Evolutionary conservation across 768 basidiomycete species (phyloP), one percentile per base, ranked within the genome.

Genomic region (Boletus subparvulus): DNA sequence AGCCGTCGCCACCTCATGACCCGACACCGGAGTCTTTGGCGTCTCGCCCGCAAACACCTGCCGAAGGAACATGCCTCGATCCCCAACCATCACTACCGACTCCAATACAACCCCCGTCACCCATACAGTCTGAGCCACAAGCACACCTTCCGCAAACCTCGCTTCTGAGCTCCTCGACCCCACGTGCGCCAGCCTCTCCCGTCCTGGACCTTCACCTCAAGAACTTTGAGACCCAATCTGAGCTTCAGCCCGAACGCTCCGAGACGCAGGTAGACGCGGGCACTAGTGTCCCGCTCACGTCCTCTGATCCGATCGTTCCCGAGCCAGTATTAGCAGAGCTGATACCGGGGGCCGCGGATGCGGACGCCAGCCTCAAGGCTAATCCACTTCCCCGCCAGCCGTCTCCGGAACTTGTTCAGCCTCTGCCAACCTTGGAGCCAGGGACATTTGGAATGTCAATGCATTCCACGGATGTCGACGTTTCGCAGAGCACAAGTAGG

Each of bases 121-220:
- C 40, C 24, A 14, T 17, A 24, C 41, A 46, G 16, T 50, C 55
- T 17, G 55, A 51, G 21, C 14, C 56, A 28, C 57, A 47, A 45
- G 2, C 44, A 28, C 44, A 52, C 26, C 24, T 21, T 33, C 16
- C 51, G 12, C 55, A 52, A 24, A 12, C 49, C 14, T 42, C 45
- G 3, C 42, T 17, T 48, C 47, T 24, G 13, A 43, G 33, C 35
- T 46, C 52, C 2, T 39, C 49, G 5, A 28, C 17, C 16, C 26
- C 47, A 33, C 44, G 12, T 37, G 11, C 39, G 6, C 40, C 59
- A 39, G 8, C 47, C 33, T 54, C 61, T 32, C 58, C 66, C 35
- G 35, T 42, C 43, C 40, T 48, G 13, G 56, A 60, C 26, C 36
- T 35, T 33, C 52, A 52, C 48, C 40, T 46, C 44, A 42, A 30